These are phyloP conservation scores for Lepiota brunneoincarnata DNA, from an alignment of 768 basidiomycete genomes.

Conservation along the genomic window DNA sequence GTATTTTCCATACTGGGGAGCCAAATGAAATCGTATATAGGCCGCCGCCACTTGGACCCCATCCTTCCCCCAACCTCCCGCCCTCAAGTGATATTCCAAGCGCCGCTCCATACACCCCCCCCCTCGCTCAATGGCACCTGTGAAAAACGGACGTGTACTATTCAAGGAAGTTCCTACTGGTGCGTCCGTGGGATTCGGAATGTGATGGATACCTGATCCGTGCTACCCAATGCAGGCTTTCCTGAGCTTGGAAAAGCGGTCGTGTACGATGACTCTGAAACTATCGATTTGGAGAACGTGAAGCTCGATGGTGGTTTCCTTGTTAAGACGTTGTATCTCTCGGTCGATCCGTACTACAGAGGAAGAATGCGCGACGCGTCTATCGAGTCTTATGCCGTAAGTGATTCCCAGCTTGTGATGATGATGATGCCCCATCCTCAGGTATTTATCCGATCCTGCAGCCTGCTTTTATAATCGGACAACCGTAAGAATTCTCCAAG, in stretches of 20 bases:
- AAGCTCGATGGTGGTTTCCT: constrained; percentile 36
- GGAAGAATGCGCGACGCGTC: constrained; percentile 31
- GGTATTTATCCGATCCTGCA: not conserved
- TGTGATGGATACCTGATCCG: not conserved
- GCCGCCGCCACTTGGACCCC: too few species aligned
- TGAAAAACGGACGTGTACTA: constrained; percentile 24
- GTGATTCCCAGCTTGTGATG: not conserved
- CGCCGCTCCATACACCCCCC: not conserved
- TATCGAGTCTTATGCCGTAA: constrained; percentile 18
- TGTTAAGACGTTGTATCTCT: constrained; percentile 41
- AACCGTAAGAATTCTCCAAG: constrained; percentile 8
- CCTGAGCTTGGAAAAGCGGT: constrained; percentile 37
- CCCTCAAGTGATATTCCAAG: too few species aligned
- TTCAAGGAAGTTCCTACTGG: constrained; percentile 27
- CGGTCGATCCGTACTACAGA: constrained; percentile 44
- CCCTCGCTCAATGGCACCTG: constrained; percentile 15
- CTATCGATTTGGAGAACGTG: constrained; percentile 41
- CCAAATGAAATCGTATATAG: too few species aligned
- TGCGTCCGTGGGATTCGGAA: not conserved
- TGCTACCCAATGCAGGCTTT: constrained; percentile 15
- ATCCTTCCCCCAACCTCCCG: too few species aligned
- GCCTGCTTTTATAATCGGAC: constrained; percentile 12
- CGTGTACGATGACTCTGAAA: constrained; percentile 33
- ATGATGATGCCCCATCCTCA: not conserved
- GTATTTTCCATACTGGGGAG: too few species aligned